A percentile compares a stretch with the other conserved stretches of the same genome.
Evolutionary conservation across 768 basidiomycete genomes (phyloP).

Genomic region (Crassisporium funariophilum): DNA sequence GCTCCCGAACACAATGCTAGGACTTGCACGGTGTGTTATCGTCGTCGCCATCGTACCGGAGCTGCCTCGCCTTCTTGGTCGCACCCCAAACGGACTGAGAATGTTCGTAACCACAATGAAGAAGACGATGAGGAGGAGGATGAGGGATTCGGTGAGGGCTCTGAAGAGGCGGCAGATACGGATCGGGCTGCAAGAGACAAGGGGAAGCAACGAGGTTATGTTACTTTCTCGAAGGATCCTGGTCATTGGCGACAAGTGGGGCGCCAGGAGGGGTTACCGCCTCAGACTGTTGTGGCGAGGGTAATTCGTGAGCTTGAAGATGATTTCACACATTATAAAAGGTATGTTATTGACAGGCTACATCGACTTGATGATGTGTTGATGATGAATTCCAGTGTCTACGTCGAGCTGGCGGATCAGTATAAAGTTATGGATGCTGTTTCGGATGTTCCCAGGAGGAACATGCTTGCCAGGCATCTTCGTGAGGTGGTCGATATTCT

Average conservation of each 20-base stretch:
- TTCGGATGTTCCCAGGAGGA: constrained; percentile 78
- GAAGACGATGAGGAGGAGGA: constrained; percentile 37
- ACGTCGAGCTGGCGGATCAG: constrained; percentile 88
- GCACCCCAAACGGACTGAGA: constrained; percentile 7
- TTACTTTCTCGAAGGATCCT: constrained; percentile 27
- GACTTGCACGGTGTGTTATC: constrained; percentile 69
- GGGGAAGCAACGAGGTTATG: constrained; percentile 34
- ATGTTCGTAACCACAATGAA: constrained; percentile 5
- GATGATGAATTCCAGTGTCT: constrained; percentile 61
- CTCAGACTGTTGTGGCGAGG: constrained; percentile 83
- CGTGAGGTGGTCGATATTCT: constrained; percentile 90
- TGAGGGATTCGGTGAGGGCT: constrained; percentile 50
- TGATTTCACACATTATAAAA: constrained; percentile 93
- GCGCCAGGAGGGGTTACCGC: constrained; percentile 55
- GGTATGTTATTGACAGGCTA: constrained; percentile 53
- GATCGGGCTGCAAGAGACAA: constrained; percentile 20
- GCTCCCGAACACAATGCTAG: constrained; percentile 73
- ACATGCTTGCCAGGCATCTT: constrained; percentile 85
- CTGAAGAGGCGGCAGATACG: constrained; percentile 34
- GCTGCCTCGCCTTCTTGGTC: constrained; percentile 15
- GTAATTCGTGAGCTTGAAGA: constrained; percentile 91
- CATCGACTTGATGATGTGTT: constrained; percentile 4
- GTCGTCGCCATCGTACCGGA: constrained; percentile 33
- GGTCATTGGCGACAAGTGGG: constrained; percentile 32
- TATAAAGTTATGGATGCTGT: constrained; percentile 89